Evolutionary conservation across 73 alveolate species (phyloP).

Genomic region (Paramecium bursaria): DNA sequence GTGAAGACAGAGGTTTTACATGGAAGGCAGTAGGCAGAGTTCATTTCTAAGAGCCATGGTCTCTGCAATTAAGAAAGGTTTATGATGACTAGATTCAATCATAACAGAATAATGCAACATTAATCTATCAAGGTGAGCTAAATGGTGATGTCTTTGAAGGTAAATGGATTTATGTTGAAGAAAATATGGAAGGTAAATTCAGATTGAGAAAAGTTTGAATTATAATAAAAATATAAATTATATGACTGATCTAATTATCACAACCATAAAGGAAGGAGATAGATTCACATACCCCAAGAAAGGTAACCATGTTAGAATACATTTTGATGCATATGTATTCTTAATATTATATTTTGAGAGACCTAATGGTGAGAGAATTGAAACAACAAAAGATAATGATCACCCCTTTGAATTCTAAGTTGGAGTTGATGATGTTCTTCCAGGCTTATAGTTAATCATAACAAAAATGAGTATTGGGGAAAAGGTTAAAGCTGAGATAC

Average conservation of each 20-base stretch:
- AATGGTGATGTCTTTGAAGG: too few species aligned
- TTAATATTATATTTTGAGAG: conserved; percentile 13
- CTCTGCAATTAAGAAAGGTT: too few species aligned
- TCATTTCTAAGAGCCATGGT: too few species aligned
- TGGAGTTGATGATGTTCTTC: conserved; percentile 27
- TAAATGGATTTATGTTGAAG: too few species aligned
- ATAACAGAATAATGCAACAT: too few species aligned
- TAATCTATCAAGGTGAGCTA: too few species aligned
- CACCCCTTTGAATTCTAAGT: conserved; percentile 17
- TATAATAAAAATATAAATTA: too few species aligned
- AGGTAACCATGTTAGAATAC: conserved; percentile 20
- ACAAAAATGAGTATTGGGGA: conserved; percentile 35
- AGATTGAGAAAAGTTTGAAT: too few species aligned
- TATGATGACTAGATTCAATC: too few species aligned
- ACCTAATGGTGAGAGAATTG: conserved; percentile 43
- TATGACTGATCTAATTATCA: background rate
- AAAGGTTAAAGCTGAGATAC: conserved; percentile 56
- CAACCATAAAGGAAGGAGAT: conserved; percentile 16
- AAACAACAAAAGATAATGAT: conserved; percentile 41
- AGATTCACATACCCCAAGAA: conserved; percentile 21
- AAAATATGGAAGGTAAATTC: too few species aligned
- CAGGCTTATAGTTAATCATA: background rate
- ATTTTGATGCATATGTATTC: conserved; percentile 7
- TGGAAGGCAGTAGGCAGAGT: too few species aligned
- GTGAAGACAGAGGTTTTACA: too few species aligned